Evolutionary conservation across 805 yeast species (phyloP), one percentile per base, ranked within the genome.

Genomic region (Candida gorgasii): DNA sequence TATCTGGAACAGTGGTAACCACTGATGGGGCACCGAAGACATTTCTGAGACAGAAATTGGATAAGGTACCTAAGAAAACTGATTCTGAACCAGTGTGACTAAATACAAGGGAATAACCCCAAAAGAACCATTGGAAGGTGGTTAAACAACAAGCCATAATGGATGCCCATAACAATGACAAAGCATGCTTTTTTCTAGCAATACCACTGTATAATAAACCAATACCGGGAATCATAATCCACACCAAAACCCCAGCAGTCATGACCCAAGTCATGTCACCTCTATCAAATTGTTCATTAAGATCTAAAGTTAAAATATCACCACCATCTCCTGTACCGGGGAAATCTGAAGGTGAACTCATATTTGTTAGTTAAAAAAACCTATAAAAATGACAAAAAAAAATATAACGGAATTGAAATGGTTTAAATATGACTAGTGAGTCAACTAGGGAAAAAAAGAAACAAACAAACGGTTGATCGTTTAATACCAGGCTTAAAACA

Each of bases 211-310:
- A 92, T 49, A 92, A 72, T 42, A 93, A 68, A 47, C 98, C 99
- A 40, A 93, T 84, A 48, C 99, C 99, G 27, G 98, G 97, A 54
- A 89, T 78, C 97, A 92, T 93, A 55, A 92, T 80, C 89, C 95
- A 90, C 47, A 92, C 98, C 45, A 93, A 74, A 16, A 79, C 82
- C 7, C 81, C 82, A n/a, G 88, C 75, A 5, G 79, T 75, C 61
- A 83, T 88, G 43, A 89, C 76, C 95, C 95, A 89, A 4, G 80
- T 88, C 87, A 86, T 84, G 61, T 88, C 87, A 38, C 84, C 95
- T 33, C 69, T 69, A 47, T 83, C 85, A 58, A 75, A 89, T 55
- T 77, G 83, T 8, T 69, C 67, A 61, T 88, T 88, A 55, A 89
- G 72, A 63, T 90, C 86, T 18, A 76, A 76, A 14, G 79, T 77